Evolutionary conservation across 2,329 filamentous ascomycete genomes (phyloP).

Genomic region (Arthrobotrys pseudoclavata): DNA sequence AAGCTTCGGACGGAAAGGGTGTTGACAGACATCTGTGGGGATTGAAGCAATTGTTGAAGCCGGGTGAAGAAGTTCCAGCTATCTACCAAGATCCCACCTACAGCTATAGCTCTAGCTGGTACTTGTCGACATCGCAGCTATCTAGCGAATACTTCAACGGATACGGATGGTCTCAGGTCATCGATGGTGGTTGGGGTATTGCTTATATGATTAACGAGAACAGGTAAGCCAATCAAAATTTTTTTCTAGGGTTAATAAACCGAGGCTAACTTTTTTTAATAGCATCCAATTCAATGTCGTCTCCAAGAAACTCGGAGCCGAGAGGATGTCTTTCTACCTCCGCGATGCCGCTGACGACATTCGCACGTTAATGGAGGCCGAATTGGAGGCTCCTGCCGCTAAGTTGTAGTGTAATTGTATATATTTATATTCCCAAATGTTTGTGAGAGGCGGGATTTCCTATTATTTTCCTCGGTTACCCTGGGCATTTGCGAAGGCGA

Average conservation of each 20-base stretch:
- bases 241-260: constrained; percentile 16
- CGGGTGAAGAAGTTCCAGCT: constrained; percentile 83
- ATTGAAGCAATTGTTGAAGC: constrained; percentile 86
- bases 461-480: constrained; percentile 19
- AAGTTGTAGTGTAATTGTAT: constrained; percentile 76
- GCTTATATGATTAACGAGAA: constrained; percentile 99
- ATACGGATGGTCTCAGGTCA: constrained; percentile 98
- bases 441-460: constrained; percentile 13
- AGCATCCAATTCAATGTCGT: constrained; percentile 99
- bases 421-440: constrained; percentile 24
- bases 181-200: constrained; percentile 95
- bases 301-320: constrained; percentile 88
- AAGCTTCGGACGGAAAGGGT: constrained; percentile 90
- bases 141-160: constrained; percentile 98
- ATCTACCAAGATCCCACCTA: constrained; percentile 91
- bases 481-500: constrained; percentile 57
- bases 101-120: constrained; percentile 88
- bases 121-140: constrained; percentile 87
- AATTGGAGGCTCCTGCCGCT: constrained; percentile 82
- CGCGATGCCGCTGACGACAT: constrained; percentile 94
- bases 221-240: constrained; percentile 71
- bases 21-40: constrained; percentile 98
- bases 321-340: constrained; percentile 95
- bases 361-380: constrained; percentile 85
- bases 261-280: constrained; percentile 62